Percentiles rank a stretch among this genome's conserved stretches.
These are phyloP conservation scores for Boletellus dicymbophilus DNA, from an alignment of 1,284 basidiomycete genomes.

Conservation along the genomic window DNA sequence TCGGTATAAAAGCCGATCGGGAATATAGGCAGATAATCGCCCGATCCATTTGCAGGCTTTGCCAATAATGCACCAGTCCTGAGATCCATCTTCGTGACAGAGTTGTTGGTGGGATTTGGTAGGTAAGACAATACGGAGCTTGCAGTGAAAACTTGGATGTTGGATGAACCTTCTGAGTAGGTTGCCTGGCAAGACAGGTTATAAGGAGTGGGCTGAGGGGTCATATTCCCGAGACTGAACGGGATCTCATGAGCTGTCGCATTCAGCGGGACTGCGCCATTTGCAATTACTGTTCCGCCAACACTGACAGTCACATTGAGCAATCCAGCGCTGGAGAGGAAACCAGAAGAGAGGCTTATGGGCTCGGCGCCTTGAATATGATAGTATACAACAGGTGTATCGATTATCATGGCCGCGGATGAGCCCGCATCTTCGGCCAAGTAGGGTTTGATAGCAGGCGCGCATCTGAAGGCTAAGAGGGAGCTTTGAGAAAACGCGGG, in stretches of 20 bases:
- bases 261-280: conserved; percentile 28
- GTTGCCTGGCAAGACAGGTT: conserved; percentile 30
- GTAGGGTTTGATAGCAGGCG: conserved; percentile 31
- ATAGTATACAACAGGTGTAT: conserved; percentile 27
- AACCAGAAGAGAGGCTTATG: conserved; percentile 27
- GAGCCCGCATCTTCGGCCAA: conserved; percentile 27
- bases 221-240: conserved; percentile 21
- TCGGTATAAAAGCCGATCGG: conserved; percentile 76
- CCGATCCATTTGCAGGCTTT: conserved; percentile 48
- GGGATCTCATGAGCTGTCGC: conserved; percentile 27
- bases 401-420: conserved; percentile 26
- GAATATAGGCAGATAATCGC: conserved; percentile 57
- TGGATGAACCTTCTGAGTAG: conserved; percentile 20
- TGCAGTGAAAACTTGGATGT: conserved; percentile 47
- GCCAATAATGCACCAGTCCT: conserved; percentile 69
- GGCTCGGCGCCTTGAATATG: conserved; percentile 22
- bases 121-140: conserved; percentile 55
- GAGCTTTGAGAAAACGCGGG: conserved; percentile 22
- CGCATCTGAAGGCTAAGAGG: conserved; percentile 30
- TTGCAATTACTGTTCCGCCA: conserved; percentile 21
- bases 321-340: conserved; percentile 19
- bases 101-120: conserved; percentile 49
- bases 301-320: conserved; percentile 27
- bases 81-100: conserved; percentile 70
- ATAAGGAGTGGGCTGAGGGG: conserved; percentile 26